A percentile compares a stretch with the other conserved stretches of the same genome.
Conservation (phyloP, 228 moss, liverwort and hornwort species). For the Sphagnum magellanicum region DNA sequence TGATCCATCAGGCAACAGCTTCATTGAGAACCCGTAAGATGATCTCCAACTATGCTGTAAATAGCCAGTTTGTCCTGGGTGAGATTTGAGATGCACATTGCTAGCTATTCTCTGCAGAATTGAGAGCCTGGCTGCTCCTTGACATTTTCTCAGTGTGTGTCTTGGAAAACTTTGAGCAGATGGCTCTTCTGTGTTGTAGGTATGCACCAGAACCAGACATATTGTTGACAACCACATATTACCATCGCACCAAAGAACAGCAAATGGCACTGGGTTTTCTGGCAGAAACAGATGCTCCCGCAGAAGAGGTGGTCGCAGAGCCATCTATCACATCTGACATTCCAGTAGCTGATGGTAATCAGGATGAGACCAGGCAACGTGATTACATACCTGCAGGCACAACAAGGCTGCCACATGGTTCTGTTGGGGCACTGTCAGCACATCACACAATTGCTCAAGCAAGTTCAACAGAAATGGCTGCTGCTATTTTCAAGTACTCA, state of each 20-base stretch:
- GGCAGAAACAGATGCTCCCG: constrained; percentile 19
- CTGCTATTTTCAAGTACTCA: constrained; percentile 79
- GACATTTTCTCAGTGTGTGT: neutral
- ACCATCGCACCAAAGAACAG: constrained; percentile 59
- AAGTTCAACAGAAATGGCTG: constrained; percentile 42
- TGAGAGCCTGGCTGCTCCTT: neutral
- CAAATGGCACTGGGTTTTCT: constrained; percentile 63
- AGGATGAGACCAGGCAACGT: constrained; percentile 6
- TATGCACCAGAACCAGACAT: constrained; percentile 58
- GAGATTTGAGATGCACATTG: neutral
- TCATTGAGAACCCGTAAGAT: constrained; percentile 77
- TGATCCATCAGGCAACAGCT: constrained; percentile 86
- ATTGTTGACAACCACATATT: constrained; percentile 33
- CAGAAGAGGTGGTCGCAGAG: constrained; percentile 7
- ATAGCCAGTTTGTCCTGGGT: neutral
- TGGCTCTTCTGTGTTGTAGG: constrained; percentile 20
- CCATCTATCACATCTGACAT: neutral
- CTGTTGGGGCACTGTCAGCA: constrained; percentile 60
- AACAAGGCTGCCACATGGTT: constrained; percentile 50
- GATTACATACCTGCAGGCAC: constrained; percentile 56
- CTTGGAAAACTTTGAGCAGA: neutral
- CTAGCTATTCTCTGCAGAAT: neutral
- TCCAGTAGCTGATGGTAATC: constrained; percentile 1
- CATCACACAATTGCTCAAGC: constrained; percentile 71
- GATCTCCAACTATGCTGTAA: neutral